Base-by-base conservation (phyloP, 768 basidiomycete species). In the Jaapia argillacea region DNA sequence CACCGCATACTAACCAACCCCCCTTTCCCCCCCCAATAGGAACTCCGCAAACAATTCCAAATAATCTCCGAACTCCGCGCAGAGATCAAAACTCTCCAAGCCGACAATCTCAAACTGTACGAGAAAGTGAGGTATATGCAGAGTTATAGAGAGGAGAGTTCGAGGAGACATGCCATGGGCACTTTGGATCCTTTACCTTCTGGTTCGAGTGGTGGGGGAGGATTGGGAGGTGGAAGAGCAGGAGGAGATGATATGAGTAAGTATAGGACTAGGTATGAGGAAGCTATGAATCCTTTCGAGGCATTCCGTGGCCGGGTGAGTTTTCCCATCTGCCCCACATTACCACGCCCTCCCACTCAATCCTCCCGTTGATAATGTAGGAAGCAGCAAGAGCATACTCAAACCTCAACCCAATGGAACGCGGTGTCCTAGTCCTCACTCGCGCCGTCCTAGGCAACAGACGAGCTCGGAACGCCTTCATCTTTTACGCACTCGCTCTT, bases 61-160 rank as follows among this genome's bases (percentile, higher is more conserved):
- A 76, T 82, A 45, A 93, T 98, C 46, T 90, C 91, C 0, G 93
- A 96, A 55, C 69, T 98, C n/a, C 82, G 93, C 14, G 66, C 80
- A 21, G 96, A 98, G 63, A 81, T 92, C 64, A 91, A 93, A 60
- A 79, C 77, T 43, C 71, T 99, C 28, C 94, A 98, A 62, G 72
- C 81, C 1, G 96, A 98, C 62, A 99, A 98, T 58, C 75, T 99
- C 36, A 98, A 99, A 61, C 68, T 98, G 47, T 98, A 98, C 62
- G 96, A 98, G 64, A 99, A 98, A 68, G 93, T 98, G 41, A 81
- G 93, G 48, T 98, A 98, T 59, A 96, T 97, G 82, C 93, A 98
- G 60, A 89, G 85, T 48, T 99, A 98, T 55, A 76, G 87, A 14
- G 87, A 91, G 56, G 85, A 88, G 27, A 65, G 73, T 24, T 61